Evolutionary conservation across 805 yeast genomes (phyloP).

Genomic region (Saccharomycopsis olivae): DNA sequence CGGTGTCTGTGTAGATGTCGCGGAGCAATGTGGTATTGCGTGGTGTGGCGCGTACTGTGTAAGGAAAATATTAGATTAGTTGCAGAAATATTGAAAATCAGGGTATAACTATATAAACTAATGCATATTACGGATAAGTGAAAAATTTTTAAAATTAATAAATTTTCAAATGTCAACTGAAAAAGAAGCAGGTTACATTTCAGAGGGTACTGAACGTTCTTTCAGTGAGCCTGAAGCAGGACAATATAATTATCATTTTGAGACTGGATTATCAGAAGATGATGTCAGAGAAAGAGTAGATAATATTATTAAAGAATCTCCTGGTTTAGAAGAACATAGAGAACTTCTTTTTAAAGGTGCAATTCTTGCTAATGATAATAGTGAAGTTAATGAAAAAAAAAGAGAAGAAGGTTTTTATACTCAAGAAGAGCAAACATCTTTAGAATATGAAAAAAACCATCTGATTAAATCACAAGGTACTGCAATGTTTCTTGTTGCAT

Average conservation of each 20-base stretch:
- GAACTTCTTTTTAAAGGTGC: slow-evolving; percentile 43
- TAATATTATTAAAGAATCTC: slow-evolving; percentile 9
- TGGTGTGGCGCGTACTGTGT: too few species aligned
- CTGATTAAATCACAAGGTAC: slow-evolving; percentile 38
- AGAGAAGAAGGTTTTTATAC: slow-evolving; percentile 23
- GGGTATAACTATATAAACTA: too few species aligned
- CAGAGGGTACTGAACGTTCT: too few species aligned
- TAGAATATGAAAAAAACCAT: slow-evolving; percentile 36
- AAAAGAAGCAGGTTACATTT: too few species aligned
- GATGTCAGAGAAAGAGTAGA: slow-evolving; percentile 18
- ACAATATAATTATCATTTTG: background rate
- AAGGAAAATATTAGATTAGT: too few species aligned
- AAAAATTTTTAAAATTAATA: too few species aligned
- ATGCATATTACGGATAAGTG: too few species aligned
- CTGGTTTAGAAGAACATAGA: slow-evolving; percentile 19
- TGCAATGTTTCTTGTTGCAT: slow-evolving; percentile 48
- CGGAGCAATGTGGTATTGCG: too few species aligned
- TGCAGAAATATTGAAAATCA: too few species aligned
- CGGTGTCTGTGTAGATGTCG: too few species aligned
- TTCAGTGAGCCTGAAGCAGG: too few species aligned
- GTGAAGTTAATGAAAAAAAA: slow-evolving; percentile 28
- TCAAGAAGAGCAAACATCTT: slow-evolving; percentile 24
- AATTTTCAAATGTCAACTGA: too few species aligned
- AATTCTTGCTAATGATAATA: slow-evolving; percentile 42
- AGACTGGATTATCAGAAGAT: slow-evolving; percentile 18